A percentile compares a stretch with the other conserved stretches of the same genome.
Conservation (phyloP, 2,329 filamentous ascomycete genomes). For the Colletotrichum euphorbiae region DNA sequence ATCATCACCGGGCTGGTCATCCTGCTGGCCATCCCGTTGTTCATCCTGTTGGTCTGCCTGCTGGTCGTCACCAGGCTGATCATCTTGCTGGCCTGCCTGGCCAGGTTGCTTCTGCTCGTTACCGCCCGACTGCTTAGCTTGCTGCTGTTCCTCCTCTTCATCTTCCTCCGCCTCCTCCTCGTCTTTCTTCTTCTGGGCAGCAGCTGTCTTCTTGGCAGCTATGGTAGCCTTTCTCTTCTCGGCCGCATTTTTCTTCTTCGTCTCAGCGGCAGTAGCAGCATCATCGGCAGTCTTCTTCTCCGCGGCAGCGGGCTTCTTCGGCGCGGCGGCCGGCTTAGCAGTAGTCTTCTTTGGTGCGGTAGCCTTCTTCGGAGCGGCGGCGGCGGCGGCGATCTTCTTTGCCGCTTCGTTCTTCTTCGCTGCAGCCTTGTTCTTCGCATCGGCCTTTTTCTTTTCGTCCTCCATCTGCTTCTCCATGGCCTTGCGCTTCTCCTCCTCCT, state of each 20-base stretch:
- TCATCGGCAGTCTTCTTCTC: not conserved
- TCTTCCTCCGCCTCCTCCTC: not conserved
- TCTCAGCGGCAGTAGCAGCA: not conserved
- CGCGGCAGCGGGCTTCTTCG: not conserved
- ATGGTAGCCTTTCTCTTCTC: not conserved
- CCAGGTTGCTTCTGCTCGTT: not conserved
- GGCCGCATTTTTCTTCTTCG: not conserved
- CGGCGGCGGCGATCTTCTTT: not conserved
- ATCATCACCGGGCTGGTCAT: too few species aligned
- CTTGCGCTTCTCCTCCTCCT: not conserved
- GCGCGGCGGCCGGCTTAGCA: not conserved
- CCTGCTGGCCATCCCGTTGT: too few species aligned
- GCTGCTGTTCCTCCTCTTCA: not conserved
- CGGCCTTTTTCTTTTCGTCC: not conserved
- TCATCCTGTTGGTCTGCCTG: too few species aligned
- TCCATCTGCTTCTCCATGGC: not conserved
- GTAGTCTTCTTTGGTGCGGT: not conserved
- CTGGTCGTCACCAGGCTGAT: not conserved
- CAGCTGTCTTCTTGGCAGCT: not conserved
- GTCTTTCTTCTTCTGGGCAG: not conserved
- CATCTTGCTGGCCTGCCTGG: not conserved
- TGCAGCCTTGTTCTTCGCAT: not conserved
- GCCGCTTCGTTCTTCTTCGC: not conserved
- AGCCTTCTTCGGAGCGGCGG: not conserved
- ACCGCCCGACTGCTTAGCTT: not conserved